Evolutionary conservation across 768 basidiomycete species (phyloP).

Genomic region (Panaeolus papilionaceus): DNA sequence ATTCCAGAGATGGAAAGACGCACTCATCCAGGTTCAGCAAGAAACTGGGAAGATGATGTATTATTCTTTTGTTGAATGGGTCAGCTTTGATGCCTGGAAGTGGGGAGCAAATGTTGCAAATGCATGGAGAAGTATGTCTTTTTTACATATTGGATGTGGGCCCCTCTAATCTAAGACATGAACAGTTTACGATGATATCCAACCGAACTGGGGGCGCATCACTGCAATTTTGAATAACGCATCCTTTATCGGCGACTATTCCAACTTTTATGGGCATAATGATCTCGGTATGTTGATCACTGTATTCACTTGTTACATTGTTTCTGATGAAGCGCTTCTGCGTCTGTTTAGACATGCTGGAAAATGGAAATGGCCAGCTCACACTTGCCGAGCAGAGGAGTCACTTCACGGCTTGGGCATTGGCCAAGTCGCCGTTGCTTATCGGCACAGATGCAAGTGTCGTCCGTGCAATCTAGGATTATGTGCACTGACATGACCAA

Average conservation of each 20-base stretch:
- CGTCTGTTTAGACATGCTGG: slow-evolving; percentile 27
- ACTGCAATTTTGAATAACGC: slow-evolving; percentile 33
- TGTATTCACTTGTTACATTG: not conserved
- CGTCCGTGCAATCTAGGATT: not conserved
- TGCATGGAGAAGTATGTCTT: slow-evolving; percentile 31
- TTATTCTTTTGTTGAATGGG: slow-evolving; percentile 35
- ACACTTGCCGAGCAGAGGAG: slow-evolving; percentile 55
- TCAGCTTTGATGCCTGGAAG: slow-evolving; percentile 34
- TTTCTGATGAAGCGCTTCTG: not conserved
- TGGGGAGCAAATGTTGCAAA: slow-evolving; percentile 33
- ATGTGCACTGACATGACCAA: not conserved
- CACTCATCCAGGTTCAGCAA: slow-evolving; percentile 28
- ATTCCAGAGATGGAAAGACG: slow-evolving; percentile 34
- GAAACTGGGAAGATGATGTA: slow-evolving; percentile 34
- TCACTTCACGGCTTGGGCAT: slow-evolving; percentile 63
- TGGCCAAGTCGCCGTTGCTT: slow-evolving; percentile 59
- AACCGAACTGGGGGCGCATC: slow-evolving; percentile 31
- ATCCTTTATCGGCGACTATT: slow-evolving; percentile 33
- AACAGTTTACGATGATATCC: slow-evolving; percentile 33
- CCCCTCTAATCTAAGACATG: not conserved
- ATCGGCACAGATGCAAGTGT: slow-evolving; percentile 52
- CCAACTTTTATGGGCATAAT: slow-evolving; percentile 54
- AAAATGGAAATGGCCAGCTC: slow-evolving; percentile 58
- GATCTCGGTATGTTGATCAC: slow-evolving; percentile 46
- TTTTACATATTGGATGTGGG: not conserved